These are phyloP conservation scores for Primulina huaijiensis DNA, from an alignment of 257 asterid species.

Conservation along the genomic window DNA sequence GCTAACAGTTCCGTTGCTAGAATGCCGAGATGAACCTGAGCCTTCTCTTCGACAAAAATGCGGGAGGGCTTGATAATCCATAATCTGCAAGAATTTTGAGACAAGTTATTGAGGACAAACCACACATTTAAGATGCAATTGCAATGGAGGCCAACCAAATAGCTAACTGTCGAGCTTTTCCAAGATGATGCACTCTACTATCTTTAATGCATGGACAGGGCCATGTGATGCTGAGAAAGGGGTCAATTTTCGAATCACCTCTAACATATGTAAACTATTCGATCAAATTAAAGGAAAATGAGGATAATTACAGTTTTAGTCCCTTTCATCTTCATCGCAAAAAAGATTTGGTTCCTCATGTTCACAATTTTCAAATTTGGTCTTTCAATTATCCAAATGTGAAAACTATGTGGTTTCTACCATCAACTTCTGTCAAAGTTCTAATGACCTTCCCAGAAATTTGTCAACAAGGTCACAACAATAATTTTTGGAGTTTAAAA, in stretches of 20 bases:
- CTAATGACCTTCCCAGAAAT: neutral
- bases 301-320: neutral
- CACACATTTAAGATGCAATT: neutral
- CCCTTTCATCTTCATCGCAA: no score
- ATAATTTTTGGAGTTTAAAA: neutral
- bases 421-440: neutral
- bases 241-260: no score
- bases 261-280: neutral
- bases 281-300: neutral
- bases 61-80: conserved; percentile 89
- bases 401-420: neutral
- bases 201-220: neutral
- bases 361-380: conserved; percentile 1
- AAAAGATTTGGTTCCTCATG: neutral
- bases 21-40: conserved; percentile 62
- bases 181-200: neutral
- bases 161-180: no score
- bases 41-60: conserved; percentile 87
- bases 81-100: conserved; percentile 49
- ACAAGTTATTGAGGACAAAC: neutral
- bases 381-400: neutral
- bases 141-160: neutral
- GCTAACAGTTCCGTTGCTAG: conserved; percentile 39
- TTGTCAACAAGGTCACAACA: neutral
- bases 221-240: neutral